These are phyloP conservation scores for Chamaecrista fasciculata DNA, from an alignment of 306 rosid species.

Conservation along the genomic window DNA sequence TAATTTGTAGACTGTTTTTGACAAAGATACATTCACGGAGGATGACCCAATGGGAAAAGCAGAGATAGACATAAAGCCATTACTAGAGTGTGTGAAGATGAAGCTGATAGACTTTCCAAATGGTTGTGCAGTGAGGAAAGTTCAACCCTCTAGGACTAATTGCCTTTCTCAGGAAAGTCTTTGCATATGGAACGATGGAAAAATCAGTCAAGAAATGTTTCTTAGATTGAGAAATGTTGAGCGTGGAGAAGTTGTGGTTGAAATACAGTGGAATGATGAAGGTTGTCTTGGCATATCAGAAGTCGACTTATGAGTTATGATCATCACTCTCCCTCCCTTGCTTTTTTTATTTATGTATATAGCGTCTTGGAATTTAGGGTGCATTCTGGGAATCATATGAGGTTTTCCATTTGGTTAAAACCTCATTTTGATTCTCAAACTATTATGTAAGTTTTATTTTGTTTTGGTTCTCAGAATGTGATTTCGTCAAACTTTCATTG, in stretches of 20 bases:
- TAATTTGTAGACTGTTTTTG: conserved; percentile 51
- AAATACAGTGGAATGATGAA: conserved; percentile 61
- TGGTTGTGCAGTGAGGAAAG: conserved; percentile 49
- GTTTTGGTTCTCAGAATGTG: no score
- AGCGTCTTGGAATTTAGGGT: no score
- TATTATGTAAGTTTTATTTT: no score
- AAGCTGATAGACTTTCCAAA: conserved; percentile 45
- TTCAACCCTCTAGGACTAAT: conserved; percentile 53
- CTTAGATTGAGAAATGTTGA: conserved; percentile 64
- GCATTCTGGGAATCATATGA: no score
- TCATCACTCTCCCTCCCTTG: no score
- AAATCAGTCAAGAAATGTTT: conserved; percentile 63
- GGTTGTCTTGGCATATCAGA: conserved; percentile 40
- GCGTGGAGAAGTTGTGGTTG: conserved; percentile 60
- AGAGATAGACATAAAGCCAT: conserved; percentile 70
- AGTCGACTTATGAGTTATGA: conserved; percentile 31
- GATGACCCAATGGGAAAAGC: conserved; percentile 86
- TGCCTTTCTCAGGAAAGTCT: conserved; percentile 63
- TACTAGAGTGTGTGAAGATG: conserved; percentile 57
- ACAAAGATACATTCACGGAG: conserved; percentile 58
- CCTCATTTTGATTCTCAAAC: no score
- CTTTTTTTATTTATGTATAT: no score
- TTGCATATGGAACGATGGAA: conserved; percentile 60
- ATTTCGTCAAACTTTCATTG: no score
- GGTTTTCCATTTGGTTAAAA: no score